Evolutionary conservation across 257 asterid genomes (phyloP).

Genomic region (Solanum lignicaule): DNA sequence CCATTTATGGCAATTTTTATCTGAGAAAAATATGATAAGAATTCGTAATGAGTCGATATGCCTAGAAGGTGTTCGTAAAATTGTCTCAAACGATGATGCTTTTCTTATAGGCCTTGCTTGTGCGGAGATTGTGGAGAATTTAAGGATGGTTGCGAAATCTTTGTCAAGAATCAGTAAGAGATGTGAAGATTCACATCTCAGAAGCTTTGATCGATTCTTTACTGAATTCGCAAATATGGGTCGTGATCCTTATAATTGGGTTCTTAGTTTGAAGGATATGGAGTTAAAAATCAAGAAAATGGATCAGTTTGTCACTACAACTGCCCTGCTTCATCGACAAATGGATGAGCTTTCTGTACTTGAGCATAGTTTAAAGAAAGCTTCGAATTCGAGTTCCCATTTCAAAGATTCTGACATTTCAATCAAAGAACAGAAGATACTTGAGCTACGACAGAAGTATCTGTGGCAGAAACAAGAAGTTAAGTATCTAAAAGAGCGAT

Average conservation of each 20-base stretch:
- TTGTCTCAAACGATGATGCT: constrained; percentile 72
- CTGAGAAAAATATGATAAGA: constrained; percentile 45
- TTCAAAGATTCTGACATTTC: constrained; percentile 13
- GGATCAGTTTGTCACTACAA: constrained; percentile 39
- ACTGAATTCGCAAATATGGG: constrained; percentile 63
- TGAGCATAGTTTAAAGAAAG: constrained; percentile 41
- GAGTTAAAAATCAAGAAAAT: constrained; percentile 49
- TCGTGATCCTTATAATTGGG: constrained; percentile 52
- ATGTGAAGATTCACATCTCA: constrained; percentile 54
- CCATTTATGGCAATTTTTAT: constrained; percentile 72
- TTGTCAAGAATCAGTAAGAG: constrained; percentile 44
- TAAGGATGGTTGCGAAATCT: constrained; percentile 40
- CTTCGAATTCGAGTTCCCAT: constrained; percentile 6
- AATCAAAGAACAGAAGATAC: constrained; percentile 37
- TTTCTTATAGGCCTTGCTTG: constrained; percentile 70
- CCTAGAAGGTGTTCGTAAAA: constrained; percentile 82
- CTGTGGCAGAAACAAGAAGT: constrained; percentile 71
- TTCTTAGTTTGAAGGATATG: constrained; percentile 45
- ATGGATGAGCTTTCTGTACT: constrained; percentile 60
- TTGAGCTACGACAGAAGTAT: constrained; percentile 63
- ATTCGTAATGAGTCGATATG: constrained; percentile 46
- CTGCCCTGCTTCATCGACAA: constrained; percentile 46
- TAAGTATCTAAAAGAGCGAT: constrained; percentile 60
- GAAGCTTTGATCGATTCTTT: constrained; percentile 44
- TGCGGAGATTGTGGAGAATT: constrained; percentile 70